Evolutionary conservation across 2,329 filamentous ascomycete genomes (phyloP), one percentile per base, ranked within the genome.

Genomic region (Aspergillus sp.): DNA sequence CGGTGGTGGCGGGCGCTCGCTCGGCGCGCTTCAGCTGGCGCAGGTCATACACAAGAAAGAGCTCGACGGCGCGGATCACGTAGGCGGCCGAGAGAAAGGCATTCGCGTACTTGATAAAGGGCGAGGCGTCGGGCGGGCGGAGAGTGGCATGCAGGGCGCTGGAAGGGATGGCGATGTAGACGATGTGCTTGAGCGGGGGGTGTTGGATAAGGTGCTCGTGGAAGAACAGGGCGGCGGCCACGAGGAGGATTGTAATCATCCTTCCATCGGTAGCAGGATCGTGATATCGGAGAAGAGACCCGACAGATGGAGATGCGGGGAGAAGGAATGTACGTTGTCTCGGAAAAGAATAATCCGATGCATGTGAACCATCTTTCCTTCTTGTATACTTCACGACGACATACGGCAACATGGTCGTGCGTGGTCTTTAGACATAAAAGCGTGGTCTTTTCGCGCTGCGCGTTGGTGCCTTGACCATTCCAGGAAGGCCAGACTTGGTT

Each of bases 41-140:
- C n/a, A 49, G 53, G 17, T 58, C 25, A 5, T 50, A 47, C 38
- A 50, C 19, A 4, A 59, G 11, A 19, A 59, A 49, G n/a, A 59
- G 45, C 29, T 59, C 57, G 17, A 58, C 36, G 7, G 55, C 55
- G 17, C 57, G 57, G 25, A 59, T 44, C 11, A 55, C 36, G 19
- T 47, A 56, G 20, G 53, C 52, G 16, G 51, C 47, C 4, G 55
- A 54, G 4, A 59, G 36, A 38, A 59, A 59, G 13, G 50, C 55
- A 48, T 59, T 58, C n/a, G 55, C 40, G 41, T 59, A 59, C 43
- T 47, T 52, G 17, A 56, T 14, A 23, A 57, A 45, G 25, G 48
- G 25, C 19, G 25, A 13, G 34, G 46, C 14, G 9, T 49, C 20
- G 32, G 50, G 57, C 3, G 57, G 57, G 34, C 23, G 52, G 36